phyloP scores from a whole-genome alignment of 2,329 filamentous ascomycete genomes.

The Tolypocladium nubicola region DNA sequence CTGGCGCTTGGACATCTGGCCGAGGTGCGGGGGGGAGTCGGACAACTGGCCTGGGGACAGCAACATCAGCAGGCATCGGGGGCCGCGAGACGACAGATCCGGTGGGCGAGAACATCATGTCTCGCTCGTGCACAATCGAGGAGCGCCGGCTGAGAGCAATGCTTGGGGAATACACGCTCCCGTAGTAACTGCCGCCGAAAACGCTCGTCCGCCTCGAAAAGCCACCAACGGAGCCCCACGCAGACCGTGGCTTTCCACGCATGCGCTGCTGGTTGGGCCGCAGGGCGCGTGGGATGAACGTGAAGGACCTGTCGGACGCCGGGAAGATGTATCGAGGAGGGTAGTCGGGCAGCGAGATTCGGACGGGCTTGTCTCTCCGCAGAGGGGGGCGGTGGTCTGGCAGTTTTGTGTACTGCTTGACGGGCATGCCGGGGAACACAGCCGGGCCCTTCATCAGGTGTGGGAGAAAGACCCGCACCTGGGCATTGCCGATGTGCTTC shows the following conservation, averaged over 20 bases:
- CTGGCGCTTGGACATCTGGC: constrained; percentile 14
- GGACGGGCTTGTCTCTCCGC: constrained; percentile 89
- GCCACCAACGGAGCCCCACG: constrained; percentile 54
- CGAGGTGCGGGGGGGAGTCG: constrained; percentile 60
- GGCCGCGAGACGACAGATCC: constrained; percentile 66
- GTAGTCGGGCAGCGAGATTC: constrained; percentile 76
- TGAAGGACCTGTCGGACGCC: constrained; percentile 82
- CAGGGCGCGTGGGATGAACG: constrained; percentile 91
- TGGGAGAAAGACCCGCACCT: constrained; percentile 72
- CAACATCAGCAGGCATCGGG: constrained; percentile 47
- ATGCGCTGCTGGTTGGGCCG: constrained; percentile 82
- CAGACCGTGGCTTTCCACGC: constrained; percentile 59
- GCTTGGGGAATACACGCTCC: constrained; percentile 78
- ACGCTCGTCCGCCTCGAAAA: constrained; percentile 75
- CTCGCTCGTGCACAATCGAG: constrained; percentile 57
- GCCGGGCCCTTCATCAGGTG: constrained; percentile 58
- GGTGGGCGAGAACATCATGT: constrained; percentile 69
- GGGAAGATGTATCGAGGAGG: constrained; percentile 85
- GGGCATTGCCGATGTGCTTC: constrained; percentile 71
- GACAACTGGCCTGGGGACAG: constrained; percentile 59
- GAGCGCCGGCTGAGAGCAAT: constrained; percentile 82
- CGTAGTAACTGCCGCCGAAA: constrained; percentile 58
- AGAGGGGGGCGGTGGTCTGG: constrained; percentile 91
- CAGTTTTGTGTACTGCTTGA: constrained; percentile 87
- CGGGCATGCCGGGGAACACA: constrained; percentile 62